Evolutionary conservation across 108 stramenopile genomes (phyloP).

Genomic region (Thalassiosira profunda): DNA sequence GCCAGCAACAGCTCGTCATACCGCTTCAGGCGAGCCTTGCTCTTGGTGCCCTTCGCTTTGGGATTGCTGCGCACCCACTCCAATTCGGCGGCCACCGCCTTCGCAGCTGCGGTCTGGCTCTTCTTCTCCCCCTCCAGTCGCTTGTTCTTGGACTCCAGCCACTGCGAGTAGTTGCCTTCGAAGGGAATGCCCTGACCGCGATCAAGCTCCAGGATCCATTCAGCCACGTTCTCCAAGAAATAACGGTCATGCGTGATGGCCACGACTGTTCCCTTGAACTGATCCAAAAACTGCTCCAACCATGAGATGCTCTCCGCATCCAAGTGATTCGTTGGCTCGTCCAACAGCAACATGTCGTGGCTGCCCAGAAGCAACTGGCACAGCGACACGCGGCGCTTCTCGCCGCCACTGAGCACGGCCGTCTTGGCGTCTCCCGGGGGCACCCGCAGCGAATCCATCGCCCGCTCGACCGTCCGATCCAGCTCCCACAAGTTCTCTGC

Average conservation of each 20-base stretch:
- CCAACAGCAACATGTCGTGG: conserved; percentile 93
- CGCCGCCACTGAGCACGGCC: conserved; percentile 93
- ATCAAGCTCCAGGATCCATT: conserved; percentile 98
- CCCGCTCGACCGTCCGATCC: conserved; percentile 81
- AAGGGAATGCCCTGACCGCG: conserved; percentile 93
- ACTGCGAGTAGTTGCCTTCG: conserved; percentile 95
- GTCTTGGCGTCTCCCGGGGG: conserved; percentile 85
- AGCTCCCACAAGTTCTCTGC: conserved; percentile 91
- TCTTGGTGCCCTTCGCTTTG: conserved; percentile 92
- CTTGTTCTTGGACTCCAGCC: conserved; percentile 93
- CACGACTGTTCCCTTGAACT: conserved; percentile 97
- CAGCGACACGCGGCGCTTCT: conserved; percentile 94
- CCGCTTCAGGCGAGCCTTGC: conserved; percentile 88
- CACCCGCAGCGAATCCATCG: conserved; percentile 83
- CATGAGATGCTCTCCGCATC: conserved; percentile 86
- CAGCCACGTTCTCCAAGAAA: conserved; percentile 95
- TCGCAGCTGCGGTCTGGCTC: conserved; percentile 73
- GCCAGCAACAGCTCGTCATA: conserved; percentile 92
- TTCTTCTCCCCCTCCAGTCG: conserved; percentile 91
- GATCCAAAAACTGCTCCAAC: conserved; percentile 90
- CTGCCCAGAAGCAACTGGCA: conserved; percentile 85
- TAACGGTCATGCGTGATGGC: conserved; percentile 96
- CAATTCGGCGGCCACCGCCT: conserved; percentile 85
- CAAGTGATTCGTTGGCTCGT: conserved; percentile 62
- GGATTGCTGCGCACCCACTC: conserved; percentile 94